Percentiles rank a stretch among this genome's conserved stretches.
Evolutionary conservation across 2,329 filamentous ascomycete species (phyloP).

Genomic region (Mariannaea sp.): DNA sequence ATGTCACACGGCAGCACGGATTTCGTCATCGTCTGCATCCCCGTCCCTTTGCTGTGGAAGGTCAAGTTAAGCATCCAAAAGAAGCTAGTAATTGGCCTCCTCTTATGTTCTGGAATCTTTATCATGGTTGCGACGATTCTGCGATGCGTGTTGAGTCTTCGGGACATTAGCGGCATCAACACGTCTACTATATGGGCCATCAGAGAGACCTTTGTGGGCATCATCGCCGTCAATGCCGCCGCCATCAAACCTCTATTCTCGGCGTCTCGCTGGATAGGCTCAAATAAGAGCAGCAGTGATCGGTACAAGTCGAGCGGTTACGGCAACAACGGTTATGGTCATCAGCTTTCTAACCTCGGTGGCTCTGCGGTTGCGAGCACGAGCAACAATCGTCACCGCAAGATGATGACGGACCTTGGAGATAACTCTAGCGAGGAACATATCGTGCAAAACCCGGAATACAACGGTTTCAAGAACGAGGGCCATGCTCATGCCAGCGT

Average conservation of each 20-base stretch:
- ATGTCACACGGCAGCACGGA: slow-evolving; percentile 45
- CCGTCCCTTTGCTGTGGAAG: slow-evolving; percentile 47
- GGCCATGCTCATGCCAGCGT: too few species aligned
- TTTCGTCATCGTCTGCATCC: slow-evolving; percentile 45
- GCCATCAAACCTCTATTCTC: slow-evolving; percentile 48
- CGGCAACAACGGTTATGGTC: slow-evolving; percentile 31
- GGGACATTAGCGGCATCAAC: slow-evolving; percentile 45
- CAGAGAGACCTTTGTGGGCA: slow-evolving; percentile 51
- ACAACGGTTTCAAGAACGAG: slow-evolving; percentile 27
- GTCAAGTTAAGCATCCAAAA: slow-evolving; percentile 45
- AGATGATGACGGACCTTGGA: slow-evolving; percentile 34
- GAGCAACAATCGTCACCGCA: slow-evolving; percentile 24
- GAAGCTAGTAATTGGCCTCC: slow-evolving; percentile 46
- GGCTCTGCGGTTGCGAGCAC: slow-evolving; percentile 23
- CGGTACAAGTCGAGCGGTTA: slow-evolving; percentile 34
- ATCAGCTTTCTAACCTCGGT: slow-evolving; percentile 36
- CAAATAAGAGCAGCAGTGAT: slow-evolving; percentile 40
- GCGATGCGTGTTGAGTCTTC: slow-evolving; percentile 47
- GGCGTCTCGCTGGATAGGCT: slow-evolving; percentile 40
- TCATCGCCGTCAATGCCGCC: slow-evolving; percentile 49
- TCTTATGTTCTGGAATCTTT: slow-evolving; percentile 51
- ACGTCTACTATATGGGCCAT: slow-evolving; percentile 49
- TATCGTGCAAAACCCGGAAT: slow-evolving; percentile 35
- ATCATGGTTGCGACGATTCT: slow-evolving; percentile 49
- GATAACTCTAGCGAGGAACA: slow-evolving; percentile 42